Conservation (phyloP, 768 basidiomycete species). For the Serendipita vermifera region DNA sequence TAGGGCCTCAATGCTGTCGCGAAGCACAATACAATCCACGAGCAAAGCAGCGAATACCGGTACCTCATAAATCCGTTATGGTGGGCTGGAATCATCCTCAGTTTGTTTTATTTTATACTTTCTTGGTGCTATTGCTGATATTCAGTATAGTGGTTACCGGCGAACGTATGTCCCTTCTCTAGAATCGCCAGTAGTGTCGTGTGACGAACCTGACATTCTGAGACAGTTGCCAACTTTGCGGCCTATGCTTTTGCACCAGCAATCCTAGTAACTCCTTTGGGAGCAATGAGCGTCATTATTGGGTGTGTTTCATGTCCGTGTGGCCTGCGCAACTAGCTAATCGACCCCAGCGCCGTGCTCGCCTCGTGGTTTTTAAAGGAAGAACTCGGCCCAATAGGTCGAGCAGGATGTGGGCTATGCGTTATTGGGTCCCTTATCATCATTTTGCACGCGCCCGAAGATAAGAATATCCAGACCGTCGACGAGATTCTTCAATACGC, state of each 20-base stretch:
- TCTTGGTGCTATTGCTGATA: background rate
- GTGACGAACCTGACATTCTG: background rate
- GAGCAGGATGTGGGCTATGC: slow-evolving; percentile 73
- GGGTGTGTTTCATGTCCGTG: slow-evolving; percentile 45
- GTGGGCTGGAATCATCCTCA: slow-evolving; percentile 91
- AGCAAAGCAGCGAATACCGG: slow-evolving; percentile 41
- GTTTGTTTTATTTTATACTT: slow-evolving; percentile 37
- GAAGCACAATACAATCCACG: slow-evolving; percentile 32
- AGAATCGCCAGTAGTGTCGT: slow-evolving; percentile 44
- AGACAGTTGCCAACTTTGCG: slow-evolving; percentile 53
- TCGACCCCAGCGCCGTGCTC: slow-evolving; percentile 64
- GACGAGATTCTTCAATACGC: slow-evolving; percentile 88
- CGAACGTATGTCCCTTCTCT: slow-evolving; percentile 47
- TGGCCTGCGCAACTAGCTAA: background rate
- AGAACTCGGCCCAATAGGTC: slow-evolving; percentile 85
- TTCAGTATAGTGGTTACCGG: slow-evolving; percentile 71
- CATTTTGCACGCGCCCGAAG: slow-evolving; percentile 90
- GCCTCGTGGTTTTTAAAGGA: slow-evolving; percentile 89
- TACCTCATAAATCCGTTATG: slow-evolving; percentile 89
- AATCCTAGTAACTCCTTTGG: slow-evolving; percentile 96
- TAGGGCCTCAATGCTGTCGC: slow-evolving; percentile 87
- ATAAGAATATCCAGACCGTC: slow-evolving; percentile 84
- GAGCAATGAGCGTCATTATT: slow-evolving; percentile 88
- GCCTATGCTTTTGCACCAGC: slow-evolving; percentile 97
- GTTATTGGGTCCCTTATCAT: slow-evolving; percentile 85